These are phyloP conservation scores for Apiotrichum brassicae DNA, from an alignment of 1,284 basidiomycete genomes.

Conservation along the genomic window DNA sequence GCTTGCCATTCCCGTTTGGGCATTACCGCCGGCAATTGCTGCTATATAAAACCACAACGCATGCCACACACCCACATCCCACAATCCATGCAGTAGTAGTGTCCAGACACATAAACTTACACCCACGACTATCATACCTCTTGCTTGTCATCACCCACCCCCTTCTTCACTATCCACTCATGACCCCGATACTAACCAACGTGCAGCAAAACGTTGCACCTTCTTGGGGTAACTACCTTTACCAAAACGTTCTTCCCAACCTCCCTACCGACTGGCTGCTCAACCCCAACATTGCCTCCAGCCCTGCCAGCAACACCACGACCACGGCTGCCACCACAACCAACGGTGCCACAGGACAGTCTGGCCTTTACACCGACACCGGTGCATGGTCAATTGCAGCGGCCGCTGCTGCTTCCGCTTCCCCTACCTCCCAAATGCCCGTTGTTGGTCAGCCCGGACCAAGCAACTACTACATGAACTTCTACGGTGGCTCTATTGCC, in stretches of 20 bases:
- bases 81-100: too few species aligned
- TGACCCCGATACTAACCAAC: constrained; percentile 2
- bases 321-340: constrained; percentile 1
- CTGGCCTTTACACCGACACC: constrained; percentile 18
- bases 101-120: too few species aligned
- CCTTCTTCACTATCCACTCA: background rate
- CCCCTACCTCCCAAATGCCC: constrained; percentile 1
- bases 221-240: constrained; percentile 41
- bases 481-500: constrained; percentile 22
- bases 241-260: constrained; percentile 36
- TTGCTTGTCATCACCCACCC: too few species aligned
- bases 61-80: too few species aligned
- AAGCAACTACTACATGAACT: constrained; percentile 13
- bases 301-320: constrained; percentile 12
- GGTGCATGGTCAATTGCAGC: background rate
- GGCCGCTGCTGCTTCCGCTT: background rate
- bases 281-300: constrained; percentile 18
- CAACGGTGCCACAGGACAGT: constrained; percentile 4
- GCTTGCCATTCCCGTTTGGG: too few species aligned
- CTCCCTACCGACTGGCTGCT: constrained; percentile 21
- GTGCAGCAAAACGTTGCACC: constrained; percentile 21
- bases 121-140: too few species aligned
- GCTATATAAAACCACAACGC: too few species aligned
- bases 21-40: too few species aligned
- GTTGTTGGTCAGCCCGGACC: constrained; percentile 8